Evolutionary conservation across 768 basidiomycete species (phyloP).

Genomic region (Mycena epipterygia): DNA sequence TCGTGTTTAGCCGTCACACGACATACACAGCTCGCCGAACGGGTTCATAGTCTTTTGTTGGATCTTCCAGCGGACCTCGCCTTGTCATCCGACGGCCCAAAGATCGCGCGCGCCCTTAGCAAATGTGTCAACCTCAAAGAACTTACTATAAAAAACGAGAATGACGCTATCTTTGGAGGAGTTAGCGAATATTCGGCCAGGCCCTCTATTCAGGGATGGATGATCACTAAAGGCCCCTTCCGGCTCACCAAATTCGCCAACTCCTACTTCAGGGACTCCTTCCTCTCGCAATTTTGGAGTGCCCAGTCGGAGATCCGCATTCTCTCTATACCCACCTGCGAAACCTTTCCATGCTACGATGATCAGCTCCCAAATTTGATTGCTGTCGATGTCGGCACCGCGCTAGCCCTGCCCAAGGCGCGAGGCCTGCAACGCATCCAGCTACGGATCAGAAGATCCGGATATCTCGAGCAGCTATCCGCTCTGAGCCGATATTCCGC

Average conservation of each 20-base stretch:
- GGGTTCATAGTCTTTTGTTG: not conserved
- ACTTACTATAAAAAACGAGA: not conserved
- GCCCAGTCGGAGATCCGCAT: slow-evolving; percentile 13
- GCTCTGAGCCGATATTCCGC: not conserved
- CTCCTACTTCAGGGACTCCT: not conserved
- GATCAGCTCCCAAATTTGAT: slow-evolving; percentile 13
- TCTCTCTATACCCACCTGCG: not conserved
- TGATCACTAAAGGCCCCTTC: slow-evolving; percentile 13
- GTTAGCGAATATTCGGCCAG: too few relatives aligned
- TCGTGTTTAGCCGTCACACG: slow-evolving; percentile 8
- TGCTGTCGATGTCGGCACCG: not conserved
- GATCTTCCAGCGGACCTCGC: not conserved
- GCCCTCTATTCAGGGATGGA: slow-evolving; percentile 2
- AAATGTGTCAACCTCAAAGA: slow-evolving; percentile 22
- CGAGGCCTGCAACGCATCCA: slow-evolving; percentile 10
- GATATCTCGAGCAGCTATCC: not conserved
- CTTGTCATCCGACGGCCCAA: not conserved
- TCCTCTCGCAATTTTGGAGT: slow-evolving; percentile 1
- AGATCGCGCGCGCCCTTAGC: slow-evolving; percentile 12
- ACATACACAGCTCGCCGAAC: slow-evolving; percentile 11
- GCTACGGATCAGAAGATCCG: not conserved
- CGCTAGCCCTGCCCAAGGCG: not conserved
- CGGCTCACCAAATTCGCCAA: slow-evolving; percentile 5
- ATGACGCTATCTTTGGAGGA: not conserved
- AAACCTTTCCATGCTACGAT: not conserved